These are phyloP conservation scores for Dryas integrifolia DNA, from an alignment of 331 rosid species.

Conservation along the genomic window DNA sequence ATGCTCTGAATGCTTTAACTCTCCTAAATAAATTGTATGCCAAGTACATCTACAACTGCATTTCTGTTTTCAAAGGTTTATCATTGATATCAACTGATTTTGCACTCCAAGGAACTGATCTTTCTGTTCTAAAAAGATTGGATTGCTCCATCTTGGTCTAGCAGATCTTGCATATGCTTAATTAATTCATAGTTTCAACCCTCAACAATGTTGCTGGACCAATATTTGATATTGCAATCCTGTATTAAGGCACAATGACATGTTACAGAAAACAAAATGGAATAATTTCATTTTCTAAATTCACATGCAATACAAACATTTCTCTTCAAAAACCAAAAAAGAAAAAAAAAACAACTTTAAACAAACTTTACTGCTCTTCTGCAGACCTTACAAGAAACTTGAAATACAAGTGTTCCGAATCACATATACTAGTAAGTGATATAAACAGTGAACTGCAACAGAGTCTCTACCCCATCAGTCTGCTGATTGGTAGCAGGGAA, in stretches of 20 bases:
- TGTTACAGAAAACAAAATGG: not conserved
- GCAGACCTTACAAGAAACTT: not conserved
- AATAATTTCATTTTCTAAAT: not conserved
- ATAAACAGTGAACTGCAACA: slow-evolving; percentile 63
- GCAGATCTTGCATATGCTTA: too few species aligned
- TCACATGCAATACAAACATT: not conserved
- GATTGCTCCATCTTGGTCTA: too few species aligned
- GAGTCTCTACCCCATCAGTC: slow-evolving; percentile 58
- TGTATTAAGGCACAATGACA: not conserved
- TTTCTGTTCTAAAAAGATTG: not conserved
- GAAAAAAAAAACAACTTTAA: too few species aligned
- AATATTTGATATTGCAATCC: too few species aligned
- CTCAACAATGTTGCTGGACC: too few species aligned
- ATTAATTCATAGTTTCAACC: too few species aligned
- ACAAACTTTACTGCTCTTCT: not conserved
- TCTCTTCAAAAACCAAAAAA: not conserved
- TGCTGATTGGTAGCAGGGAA: slow-evolving; percentile 47
- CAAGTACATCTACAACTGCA: too few species aligned
- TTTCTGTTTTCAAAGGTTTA: too few species aligned
- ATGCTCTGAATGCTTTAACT: too few species aligned
- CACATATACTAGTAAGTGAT: slow-evolving; percentile 29
- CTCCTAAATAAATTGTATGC: too few species aligned
- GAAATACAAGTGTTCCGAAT: not conserved
- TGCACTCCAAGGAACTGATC: not conserved
- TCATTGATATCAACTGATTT: too few species aligned